A percentile compares a stretch with the other conserved stretches of the same genome.
phyloP scores from a whole-genome alignment of 192 early-diverging fungal species.

The Podila horticola region DNA sequence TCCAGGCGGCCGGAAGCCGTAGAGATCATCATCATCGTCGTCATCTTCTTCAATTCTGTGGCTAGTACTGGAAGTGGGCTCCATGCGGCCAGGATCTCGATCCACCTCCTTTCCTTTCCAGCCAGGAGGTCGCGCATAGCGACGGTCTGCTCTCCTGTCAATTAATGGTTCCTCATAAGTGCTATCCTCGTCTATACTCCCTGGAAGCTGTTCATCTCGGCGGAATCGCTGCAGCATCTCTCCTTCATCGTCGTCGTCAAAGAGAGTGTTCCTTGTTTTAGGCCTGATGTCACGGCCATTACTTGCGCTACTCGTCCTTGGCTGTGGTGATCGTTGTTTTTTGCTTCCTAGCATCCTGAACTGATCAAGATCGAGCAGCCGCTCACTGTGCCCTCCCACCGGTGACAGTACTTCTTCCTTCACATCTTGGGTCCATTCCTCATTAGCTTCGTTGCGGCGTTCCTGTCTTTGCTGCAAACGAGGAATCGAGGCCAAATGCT shows the following conservation, averaged over 20 bases:
- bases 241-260: slow-evolving; percentile 20
- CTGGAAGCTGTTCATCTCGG: background rate
- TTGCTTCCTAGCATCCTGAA: too few species aligned
- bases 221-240: slow-evolving; percentile 14
- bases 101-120: background rate
- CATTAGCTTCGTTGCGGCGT: background rate
- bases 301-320: background rate
- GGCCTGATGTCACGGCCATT: background rate
- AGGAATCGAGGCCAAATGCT: slow-evolving; percentile 36
- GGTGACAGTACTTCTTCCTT: too few species aligned
- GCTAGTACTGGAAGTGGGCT: background rate
- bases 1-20: background rate
- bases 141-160: slow-evolving; percentile 10
- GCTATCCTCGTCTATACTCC: background rate
- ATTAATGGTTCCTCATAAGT: slow-evolving; percentile 30
- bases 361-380: too few species aligned
- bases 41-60: background rate
- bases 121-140: background rate
- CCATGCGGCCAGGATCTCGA: background rate
- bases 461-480: background rate
- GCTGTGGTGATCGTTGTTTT: background rate
- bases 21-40: background rate
- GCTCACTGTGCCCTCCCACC: too few species aligned
- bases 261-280: slow-evolving; percentile 2
- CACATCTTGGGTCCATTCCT: background rate